A percentile compares a stretch with the other conserved stretches of the same genome.
Conservation (phyloP, 1,139 yeast genomes). For the Candida sanyaensis region DNA sequence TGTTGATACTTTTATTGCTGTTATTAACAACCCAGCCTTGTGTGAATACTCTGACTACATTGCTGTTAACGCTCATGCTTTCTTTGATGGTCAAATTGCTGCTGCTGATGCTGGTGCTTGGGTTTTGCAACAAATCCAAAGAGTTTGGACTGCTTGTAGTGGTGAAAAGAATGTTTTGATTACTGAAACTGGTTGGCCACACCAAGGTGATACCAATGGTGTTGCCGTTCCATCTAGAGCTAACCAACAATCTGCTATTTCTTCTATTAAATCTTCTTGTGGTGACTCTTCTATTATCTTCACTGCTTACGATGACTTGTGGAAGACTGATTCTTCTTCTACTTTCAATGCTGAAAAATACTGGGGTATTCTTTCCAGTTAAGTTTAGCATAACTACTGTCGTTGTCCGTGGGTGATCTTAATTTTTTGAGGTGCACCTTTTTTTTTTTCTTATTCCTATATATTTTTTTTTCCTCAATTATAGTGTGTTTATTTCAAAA, state of each 20-base stretch:
- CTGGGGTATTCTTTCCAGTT: slow-evolving; percentile 67
- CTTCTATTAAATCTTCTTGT: slow-evolving; percentile 52
- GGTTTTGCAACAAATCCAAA: slow-evolving; percentile 67
- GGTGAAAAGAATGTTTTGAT: slow-evolving; percentile 63
- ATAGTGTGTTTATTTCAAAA: too few relatives aligned
- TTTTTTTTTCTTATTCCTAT: not conserved
- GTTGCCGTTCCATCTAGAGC: slow-evolving; percentile 64
- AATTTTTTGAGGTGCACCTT: not conserved
- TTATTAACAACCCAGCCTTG: slow-evolving; percentile 70
- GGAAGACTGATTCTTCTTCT: slow-evolving; percentile 82
- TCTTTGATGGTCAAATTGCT: slow-evolving; percentile 70
- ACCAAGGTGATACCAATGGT: slow-evolving; percentile 67
- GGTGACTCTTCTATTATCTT: slow-evolving; percentile 69
- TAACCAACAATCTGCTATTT: slow-evolving; percentile 68
- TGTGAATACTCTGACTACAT: slow-evolving; percentile 80
- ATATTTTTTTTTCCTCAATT: not conserved
- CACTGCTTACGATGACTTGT: slow-evolving; percentile 79
- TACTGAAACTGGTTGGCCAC: slow-evolving; percentile 93
- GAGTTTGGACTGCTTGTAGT: slow-evolving; percentile 61
- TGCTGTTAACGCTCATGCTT: slow-evolving; percentile 89
- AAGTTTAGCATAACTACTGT: slow-evolving; percentile 6
- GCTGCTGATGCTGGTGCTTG: slow-evolving; percentile 74
- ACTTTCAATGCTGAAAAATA: slow-evolving; percentile 70
- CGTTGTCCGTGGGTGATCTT: not conserved
- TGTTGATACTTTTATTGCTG: slow-evolving; percentile 86